Evolutionary conservation across 352 stramenopile species (phyloP).

Genomic region (Saprolegnia parasitica): DNA sequence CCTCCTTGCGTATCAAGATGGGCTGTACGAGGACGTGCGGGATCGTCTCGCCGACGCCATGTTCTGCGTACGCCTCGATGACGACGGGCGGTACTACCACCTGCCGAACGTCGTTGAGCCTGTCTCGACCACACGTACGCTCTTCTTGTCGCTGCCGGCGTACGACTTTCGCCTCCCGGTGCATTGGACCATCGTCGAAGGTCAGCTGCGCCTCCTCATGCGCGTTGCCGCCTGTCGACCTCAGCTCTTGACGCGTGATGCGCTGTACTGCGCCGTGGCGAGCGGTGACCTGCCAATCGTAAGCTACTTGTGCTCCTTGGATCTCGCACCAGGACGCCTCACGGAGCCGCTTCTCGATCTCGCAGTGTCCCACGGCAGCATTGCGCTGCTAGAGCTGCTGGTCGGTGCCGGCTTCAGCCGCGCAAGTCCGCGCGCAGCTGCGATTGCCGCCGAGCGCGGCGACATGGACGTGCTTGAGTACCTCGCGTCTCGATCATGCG

Average conservation of each 20-base stretch:
- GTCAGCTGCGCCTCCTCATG: background rate
- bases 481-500: background rate
- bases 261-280: background rate
- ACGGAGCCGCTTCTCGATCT: background rate
- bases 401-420: background rate
- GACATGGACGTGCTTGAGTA: background rate
- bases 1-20: background rate
- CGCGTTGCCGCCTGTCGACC: background rate
- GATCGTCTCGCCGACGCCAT: background rate
- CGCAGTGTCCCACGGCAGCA: background rate
- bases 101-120: too few species aligned
- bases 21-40: background rate
- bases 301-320: background rate
- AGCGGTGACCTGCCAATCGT: background rate
- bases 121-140: background rate
- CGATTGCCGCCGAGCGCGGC: background rate
- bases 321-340: background rate
- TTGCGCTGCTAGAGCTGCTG: background rate
- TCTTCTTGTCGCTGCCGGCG: background rate
- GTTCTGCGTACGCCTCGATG: background rate
- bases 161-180: conserved; percentile 5
- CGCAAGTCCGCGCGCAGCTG: background rate
- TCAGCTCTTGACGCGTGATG: background rate
- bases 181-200: background rate
- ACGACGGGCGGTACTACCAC: background rate